Percentiles rank a stretch among this genome's conserved stretches.
phyloP scores from a whole-genome alignment of 169 alveolate genomes.

The Besnoitia besnoiti region DNA sequence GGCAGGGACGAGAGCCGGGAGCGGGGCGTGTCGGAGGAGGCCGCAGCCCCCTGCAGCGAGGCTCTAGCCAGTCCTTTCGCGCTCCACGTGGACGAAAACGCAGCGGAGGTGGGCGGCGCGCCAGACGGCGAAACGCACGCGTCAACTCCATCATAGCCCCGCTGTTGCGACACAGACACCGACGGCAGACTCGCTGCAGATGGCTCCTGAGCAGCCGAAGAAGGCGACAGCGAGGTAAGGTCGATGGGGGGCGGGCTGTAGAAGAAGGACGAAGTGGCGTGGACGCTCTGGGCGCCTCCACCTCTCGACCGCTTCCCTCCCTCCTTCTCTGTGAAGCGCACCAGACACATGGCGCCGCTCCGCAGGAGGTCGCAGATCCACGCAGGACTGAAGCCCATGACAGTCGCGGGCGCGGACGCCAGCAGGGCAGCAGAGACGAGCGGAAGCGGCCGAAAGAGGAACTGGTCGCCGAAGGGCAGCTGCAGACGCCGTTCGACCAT shows the following conservation, averaged over 20 bases:
- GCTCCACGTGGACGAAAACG: too few relatives aligned
- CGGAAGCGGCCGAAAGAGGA: conserved; percentile 1
- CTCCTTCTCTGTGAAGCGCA: conserved; percentile 29
- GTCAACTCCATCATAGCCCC: too few relatives aligned
- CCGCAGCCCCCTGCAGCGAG: too few relatives aligned
- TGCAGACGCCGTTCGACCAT: background rate
- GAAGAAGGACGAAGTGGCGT: conserved; percentile 24
- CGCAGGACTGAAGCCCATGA: background rate
- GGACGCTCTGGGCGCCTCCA: background rate
- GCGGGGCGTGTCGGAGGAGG: background rate
- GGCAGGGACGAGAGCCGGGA: too few relatives aligned
- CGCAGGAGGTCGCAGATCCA: background rate
- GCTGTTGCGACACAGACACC: too few relatives aligned
- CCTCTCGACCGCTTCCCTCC: background rate
- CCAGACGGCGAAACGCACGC: too few relatives aligned
- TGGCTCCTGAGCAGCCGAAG: too few relatives aligned
- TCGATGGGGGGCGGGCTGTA: background rate
- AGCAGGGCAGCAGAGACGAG: background rate
- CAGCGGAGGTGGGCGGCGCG: too few relatives aligned
- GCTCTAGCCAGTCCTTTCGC: too few relatives aligned
- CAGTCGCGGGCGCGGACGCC: background rate
- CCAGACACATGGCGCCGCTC: background rate
- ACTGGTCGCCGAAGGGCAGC: conserved; percentile 9
- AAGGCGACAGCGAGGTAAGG: background rate
- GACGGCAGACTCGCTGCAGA: too few relatives aligned